Base-by-base conservation (phyloP, 2,329 filamentous ascomycete genomes). In the Fusarium goolgardi region DNA sequence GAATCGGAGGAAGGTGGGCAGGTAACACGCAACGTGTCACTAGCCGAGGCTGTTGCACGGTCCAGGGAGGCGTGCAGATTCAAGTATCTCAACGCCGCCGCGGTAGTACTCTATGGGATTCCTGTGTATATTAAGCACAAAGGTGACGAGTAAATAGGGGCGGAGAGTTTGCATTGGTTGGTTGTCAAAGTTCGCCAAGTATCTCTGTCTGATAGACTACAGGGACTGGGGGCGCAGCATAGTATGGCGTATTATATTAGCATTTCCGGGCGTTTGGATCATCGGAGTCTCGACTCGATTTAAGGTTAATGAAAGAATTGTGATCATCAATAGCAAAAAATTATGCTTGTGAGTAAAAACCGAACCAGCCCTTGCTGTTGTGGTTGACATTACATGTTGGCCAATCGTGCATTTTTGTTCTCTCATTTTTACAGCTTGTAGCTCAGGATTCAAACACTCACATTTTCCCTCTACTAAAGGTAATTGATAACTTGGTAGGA, bases 61-160 rank as follows among this genome's bases (percentile, higher is more conserved):
- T 92, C 92, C 16, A 86, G 93, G 68, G 86, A 87, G 62, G 90
- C 89, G n/a, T 98, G 96, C 80, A 89, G 92, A 71, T 87, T 99
- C 81, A 88, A 88, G 76, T 98, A 97, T 81, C 82, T 99, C 71
- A 99, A 97, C 73, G 96, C 94, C 1, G 96, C 95, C 13, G 94
- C 95, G 37, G 93, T 96, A 25, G 94, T 96, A 69, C 90, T 98
- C 54, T 99, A 98, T 81, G 96, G 96, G 18, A 91, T 99, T 76
- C 96, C 96, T 31, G 93, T 97, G 66, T 97, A 94, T 80, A 83
- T 97, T 69, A 80, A 78, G 47, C 75, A 63, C 56, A 63, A 41
- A 35, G 56, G 75, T 62, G 74, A 67, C 54, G 67, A 67, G 50
- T 69, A 57, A 55, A 64, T 54, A 57, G 53, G 59, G 57, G 54